Evolutionary conservation across 1,284 basidiomycete species (phyloP), one percentile per base, ranked within the genome.

Genomic region (Irpex lacteus): DNA sequence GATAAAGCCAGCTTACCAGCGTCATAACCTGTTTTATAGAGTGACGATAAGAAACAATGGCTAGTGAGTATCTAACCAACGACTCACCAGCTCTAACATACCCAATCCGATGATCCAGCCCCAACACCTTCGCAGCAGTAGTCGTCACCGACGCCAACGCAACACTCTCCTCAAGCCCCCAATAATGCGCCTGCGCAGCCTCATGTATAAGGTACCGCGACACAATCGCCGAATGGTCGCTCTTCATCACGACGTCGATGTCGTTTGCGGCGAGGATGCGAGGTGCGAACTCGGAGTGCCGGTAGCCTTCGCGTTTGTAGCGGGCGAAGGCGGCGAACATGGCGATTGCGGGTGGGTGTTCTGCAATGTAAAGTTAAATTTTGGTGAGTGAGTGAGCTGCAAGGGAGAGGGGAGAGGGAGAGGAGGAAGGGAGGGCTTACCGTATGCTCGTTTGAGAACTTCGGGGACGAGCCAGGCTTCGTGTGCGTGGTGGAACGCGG

Each of bases 301-400:
- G 81, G 76, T 91, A 95, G 0, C 90, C 84, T 74, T 95, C 92
- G 1, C 88, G 85, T 73, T 93, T 94, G 75, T 92, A 91, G 76
- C 77, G 71, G 18, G 76, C 75, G 63, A 81, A 79, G 2, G 82
- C 82, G 11, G 84, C 81, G 69, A 89, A 89, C 70, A 88, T 80
- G 7, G 86, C 86, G 8, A 84, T 76, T 0, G 83, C 84, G 0
- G 86, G 85, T 3, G 75, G 69, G 52, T 81, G 81, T 13, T 69
- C 74, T 75, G 59, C 18, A 40, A n/a, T 11, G 2, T 34, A 11
- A 52, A n/a, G 40, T 50, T 4, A 44, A 52, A 67, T 8, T n/a
- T n/a, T n/a, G n/a, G n/a, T 50, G 7, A 36, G 18, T 19, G n/a
- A 53, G 37, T 11, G 38, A 61, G n/a, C n/a, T n/a, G n/a, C n/a